Conservation (phyloP, 2,329 filamentous ascomycete species). For the Fusarium annulatum region DNA sequence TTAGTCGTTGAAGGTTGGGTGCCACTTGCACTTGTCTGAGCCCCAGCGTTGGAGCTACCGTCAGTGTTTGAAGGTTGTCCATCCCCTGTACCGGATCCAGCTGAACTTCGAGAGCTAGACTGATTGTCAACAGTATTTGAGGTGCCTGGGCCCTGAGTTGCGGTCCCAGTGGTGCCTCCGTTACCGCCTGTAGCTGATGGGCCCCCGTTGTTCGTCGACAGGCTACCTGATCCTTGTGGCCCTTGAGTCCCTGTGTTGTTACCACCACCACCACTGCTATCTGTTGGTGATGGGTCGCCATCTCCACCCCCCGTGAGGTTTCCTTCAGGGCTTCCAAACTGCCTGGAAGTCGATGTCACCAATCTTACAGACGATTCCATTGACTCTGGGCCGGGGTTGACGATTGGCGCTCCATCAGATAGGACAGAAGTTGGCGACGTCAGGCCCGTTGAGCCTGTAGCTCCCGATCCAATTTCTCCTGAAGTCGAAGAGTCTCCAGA, state of each 20-base stretch:
- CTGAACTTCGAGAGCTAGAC: not conserved
- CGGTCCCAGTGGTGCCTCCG: not conserved
- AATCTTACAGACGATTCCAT: not conserved
- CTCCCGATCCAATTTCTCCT: not conserved
- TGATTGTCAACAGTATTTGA: not conserved
- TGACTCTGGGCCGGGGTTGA: not conserved
- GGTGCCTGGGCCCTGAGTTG: not conserved
- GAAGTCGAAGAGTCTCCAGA: not conserved
- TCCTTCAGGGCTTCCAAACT: not conserved
- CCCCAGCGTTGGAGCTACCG: not conserved
- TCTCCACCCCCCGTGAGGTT: not conserved
- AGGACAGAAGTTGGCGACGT: not conserved
- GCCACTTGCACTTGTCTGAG: not conserved
- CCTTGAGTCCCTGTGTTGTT: not conserved
- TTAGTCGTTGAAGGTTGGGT: not conserved
- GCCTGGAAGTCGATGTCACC: not conserved
- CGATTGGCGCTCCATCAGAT: not conserved
- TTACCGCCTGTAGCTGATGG: not conserved
- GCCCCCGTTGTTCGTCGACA: not conserved
- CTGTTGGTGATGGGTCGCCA: not conserved
- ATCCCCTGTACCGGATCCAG: not conserved
- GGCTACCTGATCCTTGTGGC: not conserved
- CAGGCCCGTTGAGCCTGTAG: not conserved
- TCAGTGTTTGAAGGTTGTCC: not conserved
- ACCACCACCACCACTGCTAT: not conserved